Evolutionary conservation across 345 rosid species (phyloP).

Genomic region (Bruguiera parviflora): DNA sequence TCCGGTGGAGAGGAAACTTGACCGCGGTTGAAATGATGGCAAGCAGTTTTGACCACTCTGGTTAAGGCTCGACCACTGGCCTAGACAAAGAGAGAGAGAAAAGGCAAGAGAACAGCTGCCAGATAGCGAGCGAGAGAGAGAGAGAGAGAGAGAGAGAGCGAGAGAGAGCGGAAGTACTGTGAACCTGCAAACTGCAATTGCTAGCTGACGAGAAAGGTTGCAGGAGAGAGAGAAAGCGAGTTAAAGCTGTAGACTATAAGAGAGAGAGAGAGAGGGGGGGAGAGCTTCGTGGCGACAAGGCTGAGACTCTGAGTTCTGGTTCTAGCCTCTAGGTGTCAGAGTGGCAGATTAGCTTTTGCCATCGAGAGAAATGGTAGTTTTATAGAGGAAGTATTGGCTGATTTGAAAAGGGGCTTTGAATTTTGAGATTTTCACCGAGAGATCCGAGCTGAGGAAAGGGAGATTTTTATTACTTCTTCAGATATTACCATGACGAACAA

Average conservation of each 20-base stretch:
- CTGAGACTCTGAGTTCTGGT: background rate
- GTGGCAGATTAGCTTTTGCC: background rate
- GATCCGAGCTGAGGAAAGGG: slow-evolving; percentile 42
- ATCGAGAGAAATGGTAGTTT: background rate
- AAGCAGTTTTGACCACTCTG: slow-evolving; percentile 55
- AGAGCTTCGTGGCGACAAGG: background rate
- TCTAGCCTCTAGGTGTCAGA: background rate
- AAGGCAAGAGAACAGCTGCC: slow-evolving; percentile 23
- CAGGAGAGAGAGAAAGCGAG: slow-evolving; percentile 18
- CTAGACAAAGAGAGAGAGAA: background rate
- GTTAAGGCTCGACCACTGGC: slow-evolving; percentile 37
- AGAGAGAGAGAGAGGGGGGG: background rate
- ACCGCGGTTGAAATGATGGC: slow-evolving; percentile 78
- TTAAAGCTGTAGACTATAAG: slow-evolving; percentile 3
- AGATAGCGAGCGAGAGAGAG: slow-evolving; percentile 19
- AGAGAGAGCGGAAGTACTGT: slow-evolving; percentile 11
- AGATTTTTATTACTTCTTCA: slow-evolving; percentile 34
- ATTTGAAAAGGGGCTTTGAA: background rate
- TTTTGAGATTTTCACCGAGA: slow-evolving; percentile 35
- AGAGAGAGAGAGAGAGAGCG: slow-evolving; percentile 12
- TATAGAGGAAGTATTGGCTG: background rate
- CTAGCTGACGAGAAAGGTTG: slow-evolving; percentile 12
- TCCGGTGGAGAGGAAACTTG: slow-evolving; percentile 48
- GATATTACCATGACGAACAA: slow-evolving; percentile 40
- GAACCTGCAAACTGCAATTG: slow-evolving; percentile 31